phyloP scores from a whole-genome alignment of 2,329 filamentous ascomycete genomes.

The Exophiala spinifera region DNA sequence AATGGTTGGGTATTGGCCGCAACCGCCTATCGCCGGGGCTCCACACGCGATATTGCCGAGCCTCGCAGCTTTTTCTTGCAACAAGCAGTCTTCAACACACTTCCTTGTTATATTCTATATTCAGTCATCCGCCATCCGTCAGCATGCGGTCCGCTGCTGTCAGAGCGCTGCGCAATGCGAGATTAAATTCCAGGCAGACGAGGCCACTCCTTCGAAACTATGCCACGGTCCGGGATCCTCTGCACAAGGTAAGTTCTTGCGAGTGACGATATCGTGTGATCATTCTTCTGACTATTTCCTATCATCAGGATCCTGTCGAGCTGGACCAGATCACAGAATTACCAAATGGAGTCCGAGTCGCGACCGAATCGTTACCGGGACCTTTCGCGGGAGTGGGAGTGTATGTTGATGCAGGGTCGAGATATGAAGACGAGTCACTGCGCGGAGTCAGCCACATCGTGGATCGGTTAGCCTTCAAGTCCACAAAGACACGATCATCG shows the following conservation, averaged over 20 bases:
- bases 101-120: neutral
- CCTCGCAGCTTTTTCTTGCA: slow-evolving; percentile 2
- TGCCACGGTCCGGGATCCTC: slow-evolving; percentile 25
- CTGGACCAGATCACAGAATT: slow-evolving; percentile 85
- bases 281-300: slow-evolving; percentile 1
- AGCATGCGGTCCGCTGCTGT: slow-evolving; percentile 26
- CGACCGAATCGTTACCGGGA: slow-evolving; percentile 88
- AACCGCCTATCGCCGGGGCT: too few relatives aligned
- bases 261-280: neutral
- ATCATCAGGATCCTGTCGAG: slow-evolving; percentile 72
- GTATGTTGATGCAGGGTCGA: slow-evolving; percentile 91
- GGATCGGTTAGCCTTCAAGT: slow-evolving; percentile 92
- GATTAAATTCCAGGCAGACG: slow-evolving; percentile 11
- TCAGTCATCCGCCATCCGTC: neutral
- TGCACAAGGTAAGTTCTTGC: slow-evolving; percentile 22
- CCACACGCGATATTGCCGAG: too few relatives aligned
- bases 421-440: slow-evolving; percentile 82
- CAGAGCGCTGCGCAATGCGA: slow-evolving; percentile 23
- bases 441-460: slow-evolving; percentile 93
- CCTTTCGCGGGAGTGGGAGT: slow-evolving; percentile 94
- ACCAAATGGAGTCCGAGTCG: slow-evolving; percentile 88
- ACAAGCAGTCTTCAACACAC: neutral
- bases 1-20: too few relatives aligned
- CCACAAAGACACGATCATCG: slow-evolving; percentile 66
- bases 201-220: slow-evolving; percentile 21